phyloP scores from a whole-genome alignment of 2,329 filamentous ascomycete genomes.

The Claviceps pazoutovae region DNA sequence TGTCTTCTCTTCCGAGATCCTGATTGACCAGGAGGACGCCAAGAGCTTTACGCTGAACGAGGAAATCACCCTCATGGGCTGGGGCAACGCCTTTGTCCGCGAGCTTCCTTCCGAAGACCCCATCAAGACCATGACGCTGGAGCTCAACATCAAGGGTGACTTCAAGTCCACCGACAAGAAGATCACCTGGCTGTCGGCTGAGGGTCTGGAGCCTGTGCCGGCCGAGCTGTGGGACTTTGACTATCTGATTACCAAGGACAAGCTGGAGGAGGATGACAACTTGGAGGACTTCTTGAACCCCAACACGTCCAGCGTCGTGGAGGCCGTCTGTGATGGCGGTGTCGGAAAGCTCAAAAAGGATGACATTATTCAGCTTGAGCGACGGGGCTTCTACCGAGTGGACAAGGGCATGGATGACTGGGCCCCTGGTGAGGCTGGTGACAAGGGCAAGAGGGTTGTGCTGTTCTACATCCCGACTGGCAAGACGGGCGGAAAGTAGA shows the following conservation, averaged over 20 bases:
- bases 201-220: slow-evolving; percentile 61
- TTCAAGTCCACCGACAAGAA: slow-evolving; percentile 96
- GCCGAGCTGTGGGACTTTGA: slow-evolving; percentile 91
- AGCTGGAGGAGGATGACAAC: slow-evolving; percentile 75
- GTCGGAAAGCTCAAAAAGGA: slow-evolving; percentile 65
- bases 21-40: slow-evolving; percentile 79
- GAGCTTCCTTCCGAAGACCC: slow-evolving; percentile 44
- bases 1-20: slow-evolving; percentile 56
- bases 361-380: slow-evolving; percentile 90
- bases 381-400: slow-evolving; percentile 82
- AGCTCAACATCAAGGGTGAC: slow-evolving; percentile 84
- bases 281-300: slow-evolving; percentile 73
- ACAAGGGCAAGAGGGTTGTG: slow-evolving; percentile 34
- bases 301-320: slow-evolving; percentile 58
- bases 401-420: slow-evolving; percentile 48
- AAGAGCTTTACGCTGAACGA: slow-evolving; percentile 70
- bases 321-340: slow-evolving; percentile 69
- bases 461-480: slow-evolving; percentile 46
- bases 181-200: slow-evolving; percentile 77
- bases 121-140: slow-evolving; percentile 60
- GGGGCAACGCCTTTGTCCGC: slow-evolving; percentile 78
- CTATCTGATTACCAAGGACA: slow-evolving; percentile 90
- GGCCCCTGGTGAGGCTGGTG: slow-evolving; percentile 34
- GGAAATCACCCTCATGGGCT: slow-evolving; percentile 92
- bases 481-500: slow-evolving; percentile 12